Conservation (phyloP, 257 asterid species). For the Ilex aquifolium region DNA sequence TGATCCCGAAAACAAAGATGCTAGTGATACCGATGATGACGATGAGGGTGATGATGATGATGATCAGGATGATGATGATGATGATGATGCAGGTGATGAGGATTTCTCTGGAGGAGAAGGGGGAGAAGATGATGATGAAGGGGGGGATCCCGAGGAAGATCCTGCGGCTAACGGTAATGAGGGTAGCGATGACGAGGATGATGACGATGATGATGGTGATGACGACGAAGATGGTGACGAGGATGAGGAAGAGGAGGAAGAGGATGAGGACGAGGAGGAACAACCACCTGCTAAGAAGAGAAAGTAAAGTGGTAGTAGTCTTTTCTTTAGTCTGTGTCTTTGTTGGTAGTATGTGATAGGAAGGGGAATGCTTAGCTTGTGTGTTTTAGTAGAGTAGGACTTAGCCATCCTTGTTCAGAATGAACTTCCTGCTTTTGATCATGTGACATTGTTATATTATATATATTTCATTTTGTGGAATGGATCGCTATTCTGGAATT, state of each 20-base stretch:
- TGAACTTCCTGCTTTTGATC: slow-evolving; percentile 18
- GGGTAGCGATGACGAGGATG: slow-evolving; percentile 52
- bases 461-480: slow-evolving; percentile 27
- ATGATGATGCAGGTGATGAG: slow-evolving; percentile 74
- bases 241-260: slow-evolving; percentile 39
- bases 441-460: slow-evolving; percentile 25
- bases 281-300: slow-evolving; percentile 89
- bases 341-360: slow-evolving; percentile 56
- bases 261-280: slow-evolving; percentile 70
- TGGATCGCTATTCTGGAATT: slow-evolving; percentile 23
- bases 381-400: slow-evolving; percentile 41
- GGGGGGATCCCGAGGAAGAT: slow-evolving; percentile 46
- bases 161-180: slow-evolving; percentile 57
- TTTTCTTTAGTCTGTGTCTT: slow-evolving; percentile 23
- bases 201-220: slow-evolving; percentile 25
- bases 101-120: slow-evolving; percentile 81
- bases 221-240: slow-evolving; percentile 37
- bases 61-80: slow-evolving; percentile 25
- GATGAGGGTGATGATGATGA: slow-evolving; percentile 55
- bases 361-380: slow-evolving; percentile 26
- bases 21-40: slow-evolving; percentile 64
- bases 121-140: slow-evolving; percentile 64
- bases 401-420: slow-evolving; percentile 28
- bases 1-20: slow-evolving; percentile 52
- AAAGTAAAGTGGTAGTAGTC: slow-evolving; percentile 43